Evolutionary conservation across 768 basidiomycete genomes (phyloP), one percentile per base, ranked within the genome.

Genomic region (Pleurotus citrinopileatus): DNA sequence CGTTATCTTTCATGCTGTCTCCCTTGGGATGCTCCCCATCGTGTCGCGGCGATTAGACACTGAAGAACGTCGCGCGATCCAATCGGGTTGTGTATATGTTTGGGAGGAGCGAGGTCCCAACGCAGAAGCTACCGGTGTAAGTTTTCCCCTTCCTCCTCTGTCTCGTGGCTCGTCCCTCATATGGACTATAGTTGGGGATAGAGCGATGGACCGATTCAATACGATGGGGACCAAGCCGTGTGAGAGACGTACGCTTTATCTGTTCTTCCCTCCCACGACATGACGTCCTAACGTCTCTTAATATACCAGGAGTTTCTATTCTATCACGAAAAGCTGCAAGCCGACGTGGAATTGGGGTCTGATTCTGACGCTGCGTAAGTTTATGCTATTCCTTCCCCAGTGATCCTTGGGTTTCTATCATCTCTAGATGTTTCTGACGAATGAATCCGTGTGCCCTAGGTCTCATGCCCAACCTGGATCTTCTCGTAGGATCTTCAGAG

Each of bases 171-270:
- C 50, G 22, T 38, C 28, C 36, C 55, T 29, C 10, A 50, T 42
- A 43, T 54, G 50, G 29, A 27, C 37, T 40, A 45, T 59, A 88
- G 86, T 75, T 87, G 55, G 87, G 86, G 38, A 88, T 91, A 29
- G 87, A 90, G 63, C 78, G 89, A 52, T 91, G 89, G 89, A 91
- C 89, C 25, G 89, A 90, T 62, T 88, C 83, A 3, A 83, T 83
- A 59, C 71, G 81, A 57, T 91, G 89, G 89, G 89, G 89, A 0
- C 87, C 88, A 3, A 88, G 86, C 62, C 80, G 87, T 38, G 87
- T 89, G 43, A 78, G 81, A 73, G 87, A 89, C 61, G 88, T 89
- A 63, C 72, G 81, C 22, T 34, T 51, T 37, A 51, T 51, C 22
- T 71, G 34, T 42, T 54, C 36, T 29, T 36, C 26, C 47, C 38